Conservation (phyloP, 495 filamentous ascomycete species). For the Aspergillus haitiensis region DNA sequence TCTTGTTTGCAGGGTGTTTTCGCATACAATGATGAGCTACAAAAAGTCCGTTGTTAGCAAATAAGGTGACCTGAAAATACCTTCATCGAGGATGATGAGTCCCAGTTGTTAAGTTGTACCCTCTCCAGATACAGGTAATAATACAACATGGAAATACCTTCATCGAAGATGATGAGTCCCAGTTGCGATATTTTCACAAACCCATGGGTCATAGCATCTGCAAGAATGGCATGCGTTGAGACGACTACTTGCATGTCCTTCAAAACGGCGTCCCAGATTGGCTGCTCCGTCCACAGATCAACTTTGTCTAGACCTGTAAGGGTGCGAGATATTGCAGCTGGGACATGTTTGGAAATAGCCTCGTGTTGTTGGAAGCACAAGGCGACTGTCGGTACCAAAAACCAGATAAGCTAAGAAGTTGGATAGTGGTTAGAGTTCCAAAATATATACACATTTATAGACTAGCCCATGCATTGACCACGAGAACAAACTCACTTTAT, state of each 20-base stretch:
- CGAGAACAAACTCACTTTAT: conserved; percentile 54
- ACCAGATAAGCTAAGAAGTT: conserved; percentile 66
- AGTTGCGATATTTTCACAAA: conserved; percentile 71
- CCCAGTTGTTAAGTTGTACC: conserved; percentile 4
- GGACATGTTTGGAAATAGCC: conserved; percentile 62
- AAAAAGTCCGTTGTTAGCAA: background rate
- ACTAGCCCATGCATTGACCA: background rate
- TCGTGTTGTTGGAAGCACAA: conserved; percentile 72
- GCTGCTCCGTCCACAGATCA: conserved; percentile 71
- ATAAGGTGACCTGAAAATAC: conserved; percentile 38
- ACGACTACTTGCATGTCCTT: conserved; percentile 68
- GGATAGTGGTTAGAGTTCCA: conserved; percentile 9
- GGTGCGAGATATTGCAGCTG: conserved; percentile 59
- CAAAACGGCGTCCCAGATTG: conserved; percentile 72
- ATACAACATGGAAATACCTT: conserved; percentile 55
- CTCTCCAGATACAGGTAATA: background rate
- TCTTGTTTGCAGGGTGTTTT: conserved; percentile 64
- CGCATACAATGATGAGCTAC: conserved; percentile 39
- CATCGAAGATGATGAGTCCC: conserved; percentile 80
- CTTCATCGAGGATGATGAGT: conserved; percentile 88
- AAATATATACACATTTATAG: background rate
- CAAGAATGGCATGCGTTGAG: conserved; percentile 74
- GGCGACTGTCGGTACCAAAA: conserved; percentile 75
- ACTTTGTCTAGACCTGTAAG: conserved; percentile 69
- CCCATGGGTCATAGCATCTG: conserved; percentile 76